A percentile compares a stretch with the other conserved stretches of the same genome.
Conservation (phyloP, 1,284 basidiomycete species). For the Crucibulum cyathiforme region DNA sequence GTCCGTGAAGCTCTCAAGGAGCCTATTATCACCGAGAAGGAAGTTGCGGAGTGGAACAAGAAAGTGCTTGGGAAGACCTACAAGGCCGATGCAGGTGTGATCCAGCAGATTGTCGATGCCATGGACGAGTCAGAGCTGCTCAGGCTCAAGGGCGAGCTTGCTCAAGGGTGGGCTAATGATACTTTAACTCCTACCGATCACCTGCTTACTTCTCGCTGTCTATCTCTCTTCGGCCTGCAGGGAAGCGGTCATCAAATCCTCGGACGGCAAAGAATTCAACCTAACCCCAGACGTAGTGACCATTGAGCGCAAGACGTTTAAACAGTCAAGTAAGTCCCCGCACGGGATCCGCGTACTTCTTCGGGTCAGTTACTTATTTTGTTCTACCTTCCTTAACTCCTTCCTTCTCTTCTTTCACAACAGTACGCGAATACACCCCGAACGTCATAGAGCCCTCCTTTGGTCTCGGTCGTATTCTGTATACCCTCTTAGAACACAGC, state of each 20-base stretch:
- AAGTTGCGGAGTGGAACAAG: constrained; percentile 84
- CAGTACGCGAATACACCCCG: constrained; percentile 93
- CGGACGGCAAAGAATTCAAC: constrained; percentile 74
- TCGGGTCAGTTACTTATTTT: background rate
- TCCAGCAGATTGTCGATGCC: constrained; percentile 75
- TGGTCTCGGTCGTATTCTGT: constrained; percentile 96
- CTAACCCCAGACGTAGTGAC: constrained; percentile 80
- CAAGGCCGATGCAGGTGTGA: constrained; percentile 80
- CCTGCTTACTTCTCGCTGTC: constrained; percentile 6
- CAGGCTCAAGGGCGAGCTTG: constrained; percentile 77
- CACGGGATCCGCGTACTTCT: background rate
- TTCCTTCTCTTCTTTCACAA: constrained; percentile 7
- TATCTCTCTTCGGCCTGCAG: constrained; percentile 38
- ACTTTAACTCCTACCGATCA: constrained; percentile 16
- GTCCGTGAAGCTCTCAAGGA: constrained; percentile 88
- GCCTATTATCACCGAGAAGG: constrained; percentile 70
- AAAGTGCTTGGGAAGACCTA: constrained; percentile 91
- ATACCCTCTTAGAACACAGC: constrained; percentile 92
- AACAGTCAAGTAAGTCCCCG: constrained; percentile 77
- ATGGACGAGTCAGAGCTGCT: constrained; percentile 76
- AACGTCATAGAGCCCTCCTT: constrained; percentile 99
- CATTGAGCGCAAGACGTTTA: constrained; percentile 87
- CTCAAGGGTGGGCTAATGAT: constrained; percentile 65
- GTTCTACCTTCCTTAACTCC: background rate
- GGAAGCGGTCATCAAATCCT: constrained; percentile 51